Conservation (phyloP, 2,329 filamentous ascomycete genomes). For the Pyrenochaeta sp. region DNA sequence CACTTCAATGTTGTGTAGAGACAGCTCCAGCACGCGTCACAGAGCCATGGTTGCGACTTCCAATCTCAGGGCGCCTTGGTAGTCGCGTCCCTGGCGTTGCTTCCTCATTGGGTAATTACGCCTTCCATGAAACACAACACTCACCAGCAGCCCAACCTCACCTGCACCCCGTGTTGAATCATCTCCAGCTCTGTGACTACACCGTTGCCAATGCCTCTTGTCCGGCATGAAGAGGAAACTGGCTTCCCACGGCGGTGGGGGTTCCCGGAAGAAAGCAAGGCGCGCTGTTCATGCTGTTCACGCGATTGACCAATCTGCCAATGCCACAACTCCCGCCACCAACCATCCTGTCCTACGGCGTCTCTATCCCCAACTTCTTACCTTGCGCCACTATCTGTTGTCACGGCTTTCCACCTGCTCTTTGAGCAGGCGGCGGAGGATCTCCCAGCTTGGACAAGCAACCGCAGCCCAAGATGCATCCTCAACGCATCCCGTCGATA, state of each 20-base stretch:
- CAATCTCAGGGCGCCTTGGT: background rate
- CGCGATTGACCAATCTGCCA: slow-evolving; percentile 40
- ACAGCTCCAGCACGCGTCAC: slow-evolving; percentile 2
- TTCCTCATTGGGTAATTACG: slow-evolving; percentile 3
- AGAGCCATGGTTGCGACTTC: background rate
- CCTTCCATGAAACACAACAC: background rate
- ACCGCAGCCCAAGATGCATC: slow-evolving; percentile 14
- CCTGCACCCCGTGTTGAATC: background rate
- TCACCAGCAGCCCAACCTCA: background rate
- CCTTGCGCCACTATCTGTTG: slow-evolving; percentile 76
- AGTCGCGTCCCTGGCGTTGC: slow-evolving; percentile 3
- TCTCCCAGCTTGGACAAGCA: slow-evolving; percentile 48
- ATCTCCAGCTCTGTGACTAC: background rate
- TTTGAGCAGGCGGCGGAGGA: slow-evolving; percentile 59
- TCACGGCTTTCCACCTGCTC: slow-evolving; percentile 72
- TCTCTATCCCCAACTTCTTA: slow-evolving; percentile 72
- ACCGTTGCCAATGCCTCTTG: background rate
- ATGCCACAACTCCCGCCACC: slow-evolving; percentile 42
- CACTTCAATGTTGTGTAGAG: background rate
- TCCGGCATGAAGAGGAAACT: slow-evolving; percentile 45
- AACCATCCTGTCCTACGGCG: slow-evolving; percentile 71
- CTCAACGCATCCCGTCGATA: slow-evolving; percentile 51
- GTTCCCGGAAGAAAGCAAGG: slow-evolving; percentile 35
- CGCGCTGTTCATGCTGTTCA: slow-evolving; percentile 16
- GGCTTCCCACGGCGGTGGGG: slow-evolving; percentile 24